A percentile compares a stretch with the other conserved stretches of the same genome.
phyloP scores from a whole-genome alignment of 371 early-diverging fungal genomes.

The Syncephalastrum racemosum region DNA sequence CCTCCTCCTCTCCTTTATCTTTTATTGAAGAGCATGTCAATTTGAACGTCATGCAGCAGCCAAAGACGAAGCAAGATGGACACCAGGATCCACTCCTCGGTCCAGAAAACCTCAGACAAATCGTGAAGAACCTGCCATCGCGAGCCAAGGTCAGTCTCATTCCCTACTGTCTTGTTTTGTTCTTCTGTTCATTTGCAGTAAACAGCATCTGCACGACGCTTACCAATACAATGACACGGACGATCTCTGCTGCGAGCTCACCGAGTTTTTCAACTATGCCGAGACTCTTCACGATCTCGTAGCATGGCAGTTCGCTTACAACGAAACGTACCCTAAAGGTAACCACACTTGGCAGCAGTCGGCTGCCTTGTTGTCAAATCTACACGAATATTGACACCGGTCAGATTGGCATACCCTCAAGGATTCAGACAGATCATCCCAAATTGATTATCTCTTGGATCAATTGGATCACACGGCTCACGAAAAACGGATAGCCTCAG shows the following conservation, averaged over 20 bases:
- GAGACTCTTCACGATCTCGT: slow-evolving; percentile 56
- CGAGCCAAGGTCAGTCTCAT: slow-evolving; percentile 24
- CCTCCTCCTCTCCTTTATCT: slow-evolving; percentile 1
- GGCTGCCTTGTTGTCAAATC: background rate
- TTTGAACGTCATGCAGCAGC: background rate
- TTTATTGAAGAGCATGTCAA: background rate
- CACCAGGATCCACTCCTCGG: slow-evolving; percentile 27
- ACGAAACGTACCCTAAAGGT: slow-evolving; percentile 35
- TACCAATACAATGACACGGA: slow-evolving; percentile 71
- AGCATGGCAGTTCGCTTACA: slow-evolving; percentile 41
- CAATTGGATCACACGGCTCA: slow-evolving; percentile 52
- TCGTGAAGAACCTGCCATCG: slow-evolving; percentile 33
- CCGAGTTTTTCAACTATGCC: slow-evolving; percentile 73
- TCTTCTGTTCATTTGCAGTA: background rate
- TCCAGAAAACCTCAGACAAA: slow-evolving; percentile 33
- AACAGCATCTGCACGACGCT: slow-evolving; percentile 51
- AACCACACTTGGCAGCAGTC: background rate
- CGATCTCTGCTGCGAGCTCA: slow-evolving; percentile 59
- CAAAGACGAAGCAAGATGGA: background rate
- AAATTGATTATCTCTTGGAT: slow-evolving; percentile 51
- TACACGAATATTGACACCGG: background rate
- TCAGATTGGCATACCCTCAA: slow-evolving; percentile 25
- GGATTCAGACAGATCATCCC: slow-evolving; percentile 27
- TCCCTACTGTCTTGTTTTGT: background rate
- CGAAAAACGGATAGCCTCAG: slow-evolving; percentile 43